These are phyloP conservation scores for Chrysanthemum makinoi DNA, from an alignment of 129 eudicot genomes.

Conservation along the genomic window DNA sequence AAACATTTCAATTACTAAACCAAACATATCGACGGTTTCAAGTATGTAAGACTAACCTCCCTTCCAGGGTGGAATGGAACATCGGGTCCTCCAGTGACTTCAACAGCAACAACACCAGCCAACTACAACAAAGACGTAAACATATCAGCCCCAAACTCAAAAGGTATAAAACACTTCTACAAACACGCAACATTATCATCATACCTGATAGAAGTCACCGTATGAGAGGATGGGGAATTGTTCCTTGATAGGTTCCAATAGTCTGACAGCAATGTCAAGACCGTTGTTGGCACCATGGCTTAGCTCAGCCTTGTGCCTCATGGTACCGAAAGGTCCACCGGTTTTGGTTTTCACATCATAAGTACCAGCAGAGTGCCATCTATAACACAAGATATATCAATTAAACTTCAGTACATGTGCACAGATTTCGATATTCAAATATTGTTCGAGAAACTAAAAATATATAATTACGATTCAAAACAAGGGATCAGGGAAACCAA, in stretches of 20 bases:
- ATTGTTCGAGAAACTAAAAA: neutral
- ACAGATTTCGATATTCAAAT: neutral
- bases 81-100: slow-evolving; percentile 90
- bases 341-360: slow-evolving; percentile 67
- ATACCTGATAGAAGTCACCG: slow-evolving; percentile 86
- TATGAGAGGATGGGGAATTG: slow-evolving; percentile 66
- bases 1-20: neutral
- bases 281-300: slow-evolving; percentile 77
- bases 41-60: slow-evolving; percentile 42
- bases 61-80: slow-evolving; percentile 87
- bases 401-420: no score
- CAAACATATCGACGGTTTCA: no score
- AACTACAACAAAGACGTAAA: slow-evolving; percentile 31
- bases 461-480: neutral
- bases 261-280: slow-evolving; percentile 74
- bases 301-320: slow-evolving; percentile 52
- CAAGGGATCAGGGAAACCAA: neutral
- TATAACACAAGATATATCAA: slow-evolving; percentile 9
- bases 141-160: neutral
- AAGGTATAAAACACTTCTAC: neutral
- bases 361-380: slow-evolving; percentile 95
- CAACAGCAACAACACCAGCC: slow-evolving; percentile 92
- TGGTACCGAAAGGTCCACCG: slow-evolving; percentile 90
- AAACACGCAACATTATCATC: neutral
- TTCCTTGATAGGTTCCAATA: slow-evolving; percentile 71